phyloP scores from a whole-genome alignment of 352 stramenopile species.

The Nothophytophthora sp. region DNA sequence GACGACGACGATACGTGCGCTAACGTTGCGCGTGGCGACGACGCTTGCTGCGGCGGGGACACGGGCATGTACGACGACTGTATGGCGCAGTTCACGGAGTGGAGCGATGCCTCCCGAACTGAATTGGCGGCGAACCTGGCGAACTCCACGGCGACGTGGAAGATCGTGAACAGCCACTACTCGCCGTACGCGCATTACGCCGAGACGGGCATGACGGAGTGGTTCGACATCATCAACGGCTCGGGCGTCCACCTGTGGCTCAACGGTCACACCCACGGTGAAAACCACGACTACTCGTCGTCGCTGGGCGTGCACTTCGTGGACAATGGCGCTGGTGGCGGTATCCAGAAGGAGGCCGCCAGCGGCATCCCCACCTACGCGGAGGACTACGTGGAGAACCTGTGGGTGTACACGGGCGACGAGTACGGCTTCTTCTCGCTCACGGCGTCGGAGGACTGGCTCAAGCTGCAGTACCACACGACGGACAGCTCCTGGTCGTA shows the following conservation, averaged over 20 bases:
- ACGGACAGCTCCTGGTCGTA: conserved; percentile 61
- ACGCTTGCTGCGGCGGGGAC: conserved; percentile 38
- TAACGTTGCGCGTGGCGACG: conserved; percentile 40
- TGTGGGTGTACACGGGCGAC: conserved; percentile 56
- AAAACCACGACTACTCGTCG: conserved; percentile 66
- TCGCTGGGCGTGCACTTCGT: conserved; percentile 72
- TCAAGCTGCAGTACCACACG: conserved; percentile 71
- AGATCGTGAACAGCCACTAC: conserved; percentile 75
- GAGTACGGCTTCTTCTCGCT: conserved; percentile 76
- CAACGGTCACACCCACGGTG: conserved; percentile 67
- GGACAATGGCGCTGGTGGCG: conserved; percentile 72
- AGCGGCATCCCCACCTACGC: conserved; percentile 64
- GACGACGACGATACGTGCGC: conserved; percentile 45
- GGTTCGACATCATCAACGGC: conserved; percentile 47
- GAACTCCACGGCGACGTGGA: conserved; percentile 61
- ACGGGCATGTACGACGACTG: conserved; percentile 50
- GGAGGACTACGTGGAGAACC: conserved; percentile 45
- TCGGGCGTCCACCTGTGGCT: conserved; percentile 42
- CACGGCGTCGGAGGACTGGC: conserved; percentile 54
- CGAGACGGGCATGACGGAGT: conserved; percentile 36
- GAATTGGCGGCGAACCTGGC: conserved; percentile 41
- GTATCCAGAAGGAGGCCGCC: conserved; percentile 71
- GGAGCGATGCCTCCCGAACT: conserved; percentile 46
- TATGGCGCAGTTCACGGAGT: conserved; percentile 35
- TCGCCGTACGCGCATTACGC: conserved; percentile 55